phyloP scores from a whole-genome alignment of 2,329 filamentous ascomycete species.

The Zymoseptoria pseudotritici region DNA sequence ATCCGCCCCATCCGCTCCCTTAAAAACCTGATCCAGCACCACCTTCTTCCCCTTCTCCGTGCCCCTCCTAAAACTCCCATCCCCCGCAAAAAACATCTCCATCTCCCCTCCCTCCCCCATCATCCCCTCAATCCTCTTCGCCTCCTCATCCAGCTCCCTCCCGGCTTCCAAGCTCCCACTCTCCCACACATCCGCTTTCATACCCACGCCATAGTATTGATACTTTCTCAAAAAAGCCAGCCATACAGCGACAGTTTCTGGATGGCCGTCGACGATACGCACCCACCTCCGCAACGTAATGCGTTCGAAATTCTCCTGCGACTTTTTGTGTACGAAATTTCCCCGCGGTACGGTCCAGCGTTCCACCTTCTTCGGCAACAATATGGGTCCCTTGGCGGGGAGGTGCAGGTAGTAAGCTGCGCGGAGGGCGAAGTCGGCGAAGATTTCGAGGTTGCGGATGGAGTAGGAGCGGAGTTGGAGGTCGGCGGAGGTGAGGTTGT shows the following conservation, averaged over 20 bases:
- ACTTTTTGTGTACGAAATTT: slow-evolving; percentile 95
- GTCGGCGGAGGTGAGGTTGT: slow-evolving; percentile 78
- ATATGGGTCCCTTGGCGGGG: slow-evolving; percentile 75
- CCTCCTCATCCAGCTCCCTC: slow-evolving; percentile 30
- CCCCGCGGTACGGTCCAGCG: slow-evolving; percentile 87
- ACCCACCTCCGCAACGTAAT: slow-evolving; percentile 79
- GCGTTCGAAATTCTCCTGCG: slow-evolving; percentile 94
- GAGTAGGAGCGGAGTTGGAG: slow-evolving; percentile 90
- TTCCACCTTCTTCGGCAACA: slow-evolving; percentile 78
- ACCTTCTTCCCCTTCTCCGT: slow-evolving; percentile 13
- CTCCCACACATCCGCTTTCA: slow-evolving; percentile 98
- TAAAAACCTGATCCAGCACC: slow-evolving; percentile 15
- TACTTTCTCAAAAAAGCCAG: slow-evolving; percentile 86
- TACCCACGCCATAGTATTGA: slow-evolving; percentile 90
- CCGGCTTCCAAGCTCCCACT: slow-evolving; percentile 50
- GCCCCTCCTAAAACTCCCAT: slow-evolving; percentile 16
- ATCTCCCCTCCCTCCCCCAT: slow-evolving; percentile 23
- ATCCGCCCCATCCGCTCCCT: slow-evolving; percentile 23
- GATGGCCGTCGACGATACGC: slow-evolving; percentile 85
- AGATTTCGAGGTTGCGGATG: slow-evolving; percentile 85
- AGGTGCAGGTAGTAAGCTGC: slow-evolving; percentile 91
- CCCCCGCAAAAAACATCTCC: slow-evolving; percentile 14
- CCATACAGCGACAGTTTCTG: slow-evolving; percentile 85
- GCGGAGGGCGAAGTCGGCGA: slow-evolving; percentile 86
- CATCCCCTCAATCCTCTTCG: slow-evolving; percentile 20